Conservation (phyloP, 2,329 filamentous ascomycete genomes). For the Neurospora sp. region DNA sequence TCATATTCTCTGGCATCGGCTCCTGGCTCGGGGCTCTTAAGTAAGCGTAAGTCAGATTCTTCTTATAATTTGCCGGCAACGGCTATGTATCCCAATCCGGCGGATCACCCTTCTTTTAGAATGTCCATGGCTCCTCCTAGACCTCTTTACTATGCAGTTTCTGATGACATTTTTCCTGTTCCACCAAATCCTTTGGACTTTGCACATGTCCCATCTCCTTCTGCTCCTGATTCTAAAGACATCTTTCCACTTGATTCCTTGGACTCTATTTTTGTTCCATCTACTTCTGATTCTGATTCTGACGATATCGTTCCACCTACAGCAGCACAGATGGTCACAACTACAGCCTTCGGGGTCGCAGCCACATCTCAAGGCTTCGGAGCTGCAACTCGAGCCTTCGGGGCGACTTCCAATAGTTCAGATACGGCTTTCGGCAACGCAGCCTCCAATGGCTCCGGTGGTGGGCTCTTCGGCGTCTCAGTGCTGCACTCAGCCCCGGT, state of each 20-base stretch:
- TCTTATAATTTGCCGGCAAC: background rate
- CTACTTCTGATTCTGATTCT: background rate
- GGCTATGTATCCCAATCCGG: background rate
- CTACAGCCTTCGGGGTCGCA: background rate
- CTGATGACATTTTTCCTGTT: background rate
- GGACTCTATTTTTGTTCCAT: background rate
- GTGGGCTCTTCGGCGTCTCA: too few relatives aligned
- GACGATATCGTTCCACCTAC: background rate
- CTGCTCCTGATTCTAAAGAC: background rate
- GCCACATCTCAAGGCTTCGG: background rate
- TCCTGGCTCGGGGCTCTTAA: background rate
- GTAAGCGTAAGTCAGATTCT: background rate
- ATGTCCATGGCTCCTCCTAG: background rate
- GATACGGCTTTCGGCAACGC: background rate
- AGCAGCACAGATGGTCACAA: background rate
- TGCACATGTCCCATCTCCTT: background rate
- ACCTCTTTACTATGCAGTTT: background rate
- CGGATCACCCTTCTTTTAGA: background rate
- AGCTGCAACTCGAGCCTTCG: background rate
- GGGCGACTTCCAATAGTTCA: background rate
- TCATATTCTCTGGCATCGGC: background rate
- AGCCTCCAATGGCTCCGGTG: too few relatives aligned
- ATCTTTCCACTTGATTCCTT: too few relatives aligned
- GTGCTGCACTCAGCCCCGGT: too few relatives aligned
- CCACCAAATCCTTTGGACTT: background rate